These are phyloP conservation scores for Neofusicoccum laricinum DNA, from an alignment of 2,329 filamentous ascomycete species.

Conservation along the genomic window DNA sequence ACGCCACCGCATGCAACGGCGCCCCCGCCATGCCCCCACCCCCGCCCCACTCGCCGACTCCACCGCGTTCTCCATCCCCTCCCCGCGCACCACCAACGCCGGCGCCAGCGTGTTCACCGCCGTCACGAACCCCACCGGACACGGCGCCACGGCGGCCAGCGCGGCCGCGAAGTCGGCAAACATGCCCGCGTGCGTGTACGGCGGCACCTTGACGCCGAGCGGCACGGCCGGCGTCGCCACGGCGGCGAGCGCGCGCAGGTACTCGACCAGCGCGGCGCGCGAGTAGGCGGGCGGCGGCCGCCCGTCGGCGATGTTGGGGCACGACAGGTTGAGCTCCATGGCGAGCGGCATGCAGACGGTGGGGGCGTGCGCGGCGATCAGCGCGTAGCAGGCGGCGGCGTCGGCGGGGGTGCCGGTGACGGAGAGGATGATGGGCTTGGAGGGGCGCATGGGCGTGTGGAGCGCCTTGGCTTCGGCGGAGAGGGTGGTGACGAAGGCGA, in stretches of 20 bases:
- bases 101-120: slow-evolving; percentile 72
- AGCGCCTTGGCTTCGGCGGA: slow-evolving; percentile 35
- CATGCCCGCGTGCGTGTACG: slow-evolving; percentile 69
- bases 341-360: slow-evolving; percentile 51
- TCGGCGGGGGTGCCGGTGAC: slow-evolving; percentile 64
- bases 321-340: slow-evolving; percentile 76
- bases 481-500: slow-evolving; percentile 51
- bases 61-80: slow-evolving; percentile 19
- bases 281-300: slow-evolving; percentile 72
- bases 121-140: slow-evolving; percentile 65
- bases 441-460: slow-evolving; percentile 4
- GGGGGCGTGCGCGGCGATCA: slow-evolving; percentile 41
- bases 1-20: slow-evolving; percentile 67
- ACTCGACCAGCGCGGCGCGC: slow-evolving; percentile 48
- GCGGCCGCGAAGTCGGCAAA: slow-evolving; percentile 57
- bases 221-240: slow-evolving; percentile 35
- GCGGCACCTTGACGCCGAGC: slow-evolving; percentile 71
- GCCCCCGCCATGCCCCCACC: slow-evolving; percentile 71
- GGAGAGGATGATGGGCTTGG: slow-evolving; percentile 66
- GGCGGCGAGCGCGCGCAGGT: slow-evolving; percentile 49
- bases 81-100: slow-evolving; percentile 54
- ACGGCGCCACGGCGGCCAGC: slow-evolving; percentile 37
- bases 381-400: slow-evolving; percentile 55
- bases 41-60: slow-evolving; percentile 45
- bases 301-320: slow-evolving; percentile 68